phyloP scores from a whole-genome alignment of 495 filamentous ascomycete genomes.

The Penicillium ucsense region DNA sequence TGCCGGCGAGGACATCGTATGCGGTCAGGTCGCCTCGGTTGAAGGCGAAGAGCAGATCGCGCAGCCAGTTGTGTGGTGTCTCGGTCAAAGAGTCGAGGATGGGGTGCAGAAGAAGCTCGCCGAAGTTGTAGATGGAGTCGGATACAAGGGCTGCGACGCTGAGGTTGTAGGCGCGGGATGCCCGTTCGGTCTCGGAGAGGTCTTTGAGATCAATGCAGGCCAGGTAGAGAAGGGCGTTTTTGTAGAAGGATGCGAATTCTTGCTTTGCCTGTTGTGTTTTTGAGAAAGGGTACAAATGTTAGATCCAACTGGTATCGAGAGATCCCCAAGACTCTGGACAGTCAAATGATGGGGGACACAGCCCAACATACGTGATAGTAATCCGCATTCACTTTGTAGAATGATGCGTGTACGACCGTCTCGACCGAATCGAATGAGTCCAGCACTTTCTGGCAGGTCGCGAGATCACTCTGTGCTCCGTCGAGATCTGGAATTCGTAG shows the following conservation, averaged over 20 bases:
- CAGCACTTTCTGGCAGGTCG: slow-evolving; percentile 75
- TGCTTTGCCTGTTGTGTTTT: slow-evolving; percentile 49
- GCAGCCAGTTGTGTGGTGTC: slow-evolving; percentile 67
- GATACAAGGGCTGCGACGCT: slow-evolving; percentile 86
- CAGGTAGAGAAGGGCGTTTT: slow-evolving; percentile 94
- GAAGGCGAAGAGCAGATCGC: slow-evolving; percentile 90
- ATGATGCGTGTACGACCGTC: slow-evolving; percentile 89
- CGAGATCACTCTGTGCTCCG: slow-evolving; percentile 73
- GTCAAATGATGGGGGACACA: neutral
- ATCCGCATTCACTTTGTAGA: slow-evolving; percentile 91
- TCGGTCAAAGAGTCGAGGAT: slow-evolving; percentile 76
- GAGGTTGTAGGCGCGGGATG: slow-evolving; percentile 81
- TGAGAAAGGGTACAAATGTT: neutral
- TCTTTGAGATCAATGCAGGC: slow-evolving; percentile 82
- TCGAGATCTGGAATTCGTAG: slow-evolving; percentile 65
- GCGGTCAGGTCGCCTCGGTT: slow-evolving; percentile 88
- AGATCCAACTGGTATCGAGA: neutral
- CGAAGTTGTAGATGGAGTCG: slow-evolving; percentile 96
- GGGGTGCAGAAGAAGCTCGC: slow-evolving; percentile 94
- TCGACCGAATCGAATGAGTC: slow-evolving; percentile 93
- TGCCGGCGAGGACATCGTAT: slow-evolving; percentile 69
- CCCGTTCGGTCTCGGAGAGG: slow-evolving; percentile 61
- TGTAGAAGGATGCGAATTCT: slow-evolving; percentile 93
- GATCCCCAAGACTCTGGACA: too few species aligned
- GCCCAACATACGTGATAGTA: slow-evolving; percentile 65